Conservation (phyloP, 2,329 filamentous ascomycete genomes). For the Trichoderma sp. region DNA sequence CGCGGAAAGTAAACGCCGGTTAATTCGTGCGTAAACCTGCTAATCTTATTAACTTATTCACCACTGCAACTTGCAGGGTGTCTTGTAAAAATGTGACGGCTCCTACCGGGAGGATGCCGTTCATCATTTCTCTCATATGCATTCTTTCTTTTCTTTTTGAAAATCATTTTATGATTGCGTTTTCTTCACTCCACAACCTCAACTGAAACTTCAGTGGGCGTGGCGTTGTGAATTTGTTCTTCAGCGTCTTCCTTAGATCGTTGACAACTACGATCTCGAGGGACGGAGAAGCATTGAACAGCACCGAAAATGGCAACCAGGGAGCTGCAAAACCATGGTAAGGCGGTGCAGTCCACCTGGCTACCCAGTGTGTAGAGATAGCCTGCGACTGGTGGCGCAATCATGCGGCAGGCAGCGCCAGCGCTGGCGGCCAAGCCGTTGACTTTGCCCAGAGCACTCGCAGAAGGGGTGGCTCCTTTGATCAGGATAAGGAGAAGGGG, state of each 20-base stretch:
- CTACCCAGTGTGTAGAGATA: conserved; percentile 64
- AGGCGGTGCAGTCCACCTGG: conserved; percentile 58
- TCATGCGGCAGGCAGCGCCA: conserved; percentile 66
- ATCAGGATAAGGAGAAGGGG: conserved; percentile 67
- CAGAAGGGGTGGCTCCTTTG: conserved; percentile 64
- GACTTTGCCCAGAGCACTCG: conserved; percentile 60
- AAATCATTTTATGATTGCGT: conserved; percentile 9
- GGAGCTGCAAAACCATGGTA: conserved; percentile 66
- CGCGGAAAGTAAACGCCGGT: background rate
- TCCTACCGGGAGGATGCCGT: conserved; percentile 13
- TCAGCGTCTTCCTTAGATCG: conserved; percentile 34
- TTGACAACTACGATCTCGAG: conserved; percentile 34
- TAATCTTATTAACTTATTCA: conserved; percentile 26
- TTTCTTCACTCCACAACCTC: conserved; percentile 28
- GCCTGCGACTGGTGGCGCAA: conserved; percentile 65
- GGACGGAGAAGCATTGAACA: conserved; percentile 60
- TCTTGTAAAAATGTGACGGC: background rate
- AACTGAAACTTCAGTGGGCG: conserved; percentile 36
- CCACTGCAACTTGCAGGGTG: conserved; percentile 21
- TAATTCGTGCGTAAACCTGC: conserved; percentile 24
- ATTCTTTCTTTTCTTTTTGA: background rate
- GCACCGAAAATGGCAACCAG: conserved; percentile 58
- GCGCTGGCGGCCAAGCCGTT: conserved; percentile 68
- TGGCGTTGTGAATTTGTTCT: conserved; percentile 24
- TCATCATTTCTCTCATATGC: background rate